These are phyloP conservation scores for Rhinocladiella similis DNA, from an alignment of 2,329 filamentous ascomycete genomes.

Conservation along the genomic window DNA sequence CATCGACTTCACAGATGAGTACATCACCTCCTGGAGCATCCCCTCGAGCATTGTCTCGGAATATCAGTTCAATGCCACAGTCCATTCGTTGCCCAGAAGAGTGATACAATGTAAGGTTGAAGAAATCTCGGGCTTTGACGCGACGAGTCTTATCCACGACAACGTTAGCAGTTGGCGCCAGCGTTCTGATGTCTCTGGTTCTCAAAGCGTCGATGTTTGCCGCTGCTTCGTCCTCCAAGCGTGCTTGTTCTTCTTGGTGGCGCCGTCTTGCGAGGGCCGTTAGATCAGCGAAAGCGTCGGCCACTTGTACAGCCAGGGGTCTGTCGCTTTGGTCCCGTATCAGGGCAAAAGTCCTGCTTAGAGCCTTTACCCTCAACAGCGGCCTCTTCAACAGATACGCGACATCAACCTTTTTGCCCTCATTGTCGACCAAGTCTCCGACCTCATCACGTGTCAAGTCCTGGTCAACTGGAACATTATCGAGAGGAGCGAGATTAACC, in stretches of 20 bases:
- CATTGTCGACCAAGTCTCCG: constrained; percentile 64
- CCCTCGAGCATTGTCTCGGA: constrained; percentile 75
- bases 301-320: constrained; percentile 59
- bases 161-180: constrained; percentile 70
- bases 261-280: constrained; percentile 75
- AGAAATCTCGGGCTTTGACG: constrained; percentile 86
- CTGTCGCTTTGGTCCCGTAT: constrained; percentile 40
- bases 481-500: constrained; percentile 81
- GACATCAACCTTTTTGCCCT: constrained; percentile 90
- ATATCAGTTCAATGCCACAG: constrained; percentile 82
- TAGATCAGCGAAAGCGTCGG: constrained; percentile 66
- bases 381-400: constrained; percentile 89
- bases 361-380: constrained; percentile 81
- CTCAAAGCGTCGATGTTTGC: constrained; percentile 78
- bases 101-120: constrained; percentile 80
- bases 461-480: constrained; percentile 55
- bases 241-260: constrained; percentile 69
- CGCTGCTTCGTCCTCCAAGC: constrained; percentile 83
- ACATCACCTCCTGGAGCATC: constrained; percentile 71
- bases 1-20: constrained; percentile 88
- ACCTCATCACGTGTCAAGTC: constrained; percentile 59
- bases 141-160: constrained; percentile 74
- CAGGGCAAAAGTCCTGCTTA: constrained; percentile 77
- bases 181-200: constrained; percentile 73
- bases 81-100: constrained; percentile 87